Base-by-base conservation (phyloP, 2,329 filamentous ascomycete species). In the Aspergillus alliaceus region DNA sequence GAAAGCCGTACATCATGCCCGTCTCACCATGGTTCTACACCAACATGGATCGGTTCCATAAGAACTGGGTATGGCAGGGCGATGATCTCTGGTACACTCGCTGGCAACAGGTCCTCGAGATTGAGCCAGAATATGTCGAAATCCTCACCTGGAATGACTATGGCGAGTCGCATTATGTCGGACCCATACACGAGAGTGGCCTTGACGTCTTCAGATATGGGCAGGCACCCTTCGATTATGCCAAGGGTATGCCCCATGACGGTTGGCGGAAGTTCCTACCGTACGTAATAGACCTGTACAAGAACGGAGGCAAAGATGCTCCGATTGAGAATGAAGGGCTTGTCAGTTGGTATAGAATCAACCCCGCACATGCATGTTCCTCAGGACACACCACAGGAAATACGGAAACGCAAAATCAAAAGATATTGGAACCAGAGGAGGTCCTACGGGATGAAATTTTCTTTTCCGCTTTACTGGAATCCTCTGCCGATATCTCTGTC, bases 51-150 rank as follows among this genome's bases (percentile, higher is more conserved):
- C 70, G 75, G 7, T 87, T 78, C 63, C 70, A 75, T 50, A 88
- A 87, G 72, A 85, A 86, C 68, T 88, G 85, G 85, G 75, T 86
- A 5, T 88, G 83, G 77, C 78, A 79, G 39, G 82, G 83, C 3
- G 85, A 88, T 58, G 75, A 80, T 46, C 72, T 88, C 12, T 89
- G 86, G 85, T 80, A 78, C 57, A 74, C 83, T 50, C 80, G 85
- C 8, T 87, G 85, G 85, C 70, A 79, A 50, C 77, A 86, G 58
- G 77, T 82, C 1, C 64, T 84, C 22, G 72, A 78, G 1, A 57
- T 85, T 0, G 66, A 77, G 54, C 83, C 84, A 0, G 75, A 80
- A 24, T 82, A 80, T 47, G 78, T 86, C 34, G 76, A 81, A 69
- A 82, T 86, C 51, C 77, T 85, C 37, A 82, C 82, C 8, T 86